A percentile compares a stretch with the other conserved stretches of the same genome.
These are phyloP conservation scores for Gypsophila paniculata DNA, from an alignment of 179 eudicot genomes.

Conservation along the genomic window DNA sequence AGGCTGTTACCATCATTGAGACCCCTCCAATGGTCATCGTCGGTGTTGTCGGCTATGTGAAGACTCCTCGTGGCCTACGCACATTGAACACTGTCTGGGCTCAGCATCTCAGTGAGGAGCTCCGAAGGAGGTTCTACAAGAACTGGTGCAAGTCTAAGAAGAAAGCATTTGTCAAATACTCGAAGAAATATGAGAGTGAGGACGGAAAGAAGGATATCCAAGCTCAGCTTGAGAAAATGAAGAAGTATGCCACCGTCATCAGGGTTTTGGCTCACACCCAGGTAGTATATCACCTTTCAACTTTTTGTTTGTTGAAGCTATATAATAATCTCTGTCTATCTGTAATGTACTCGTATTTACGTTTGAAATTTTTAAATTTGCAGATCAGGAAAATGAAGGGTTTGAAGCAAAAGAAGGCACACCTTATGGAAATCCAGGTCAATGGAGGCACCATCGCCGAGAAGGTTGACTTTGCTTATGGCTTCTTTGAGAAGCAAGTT, in stretches of 20 bases:
- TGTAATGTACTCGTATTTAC: background rate
- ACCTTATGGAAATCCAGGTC: constrained; percentile 69
- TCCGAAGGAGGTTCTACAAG: constrained; percentile 76
- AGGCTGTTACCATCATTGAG: constrained; percentile 71
- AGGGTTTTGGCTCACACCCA: constrained; percentile 79
- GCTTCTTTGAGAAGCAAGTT: constrained; percentile 65
- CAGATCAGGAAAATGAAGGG: constrained; percentile 75
- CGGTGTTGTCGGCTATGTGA: constrained; percentile 69
- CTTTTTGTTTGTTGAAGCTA: background rate
- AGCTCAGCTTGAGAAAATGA: constrained; percentile 63
- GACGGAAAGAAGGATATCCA: constrained; percentile 65
- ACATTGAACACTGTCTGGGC: constrained; percentile 81
- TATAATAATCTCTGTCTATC: too few species aligned
- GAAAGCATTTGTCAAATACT: constrained; percentile 69
- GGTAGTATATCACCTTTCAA: constrained; percentile 25
- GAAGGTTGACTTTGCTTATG: constrained; percentile 63
- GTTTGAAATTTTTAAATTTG: background rate
- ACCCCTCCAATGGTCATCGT: constrained; percentile 75
- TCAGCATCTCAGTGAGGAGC: constrained; percentile 68
- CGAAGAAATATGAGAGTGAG: constrained; percentile 51
- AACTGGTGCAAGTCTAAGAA: constrained; percentile 85
- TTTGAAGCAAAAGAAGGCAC: constrained; percentile 72
- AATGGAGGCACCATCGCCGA: constrained; percentile 69
- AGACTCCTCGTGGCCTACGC: constrained; percentile 73
- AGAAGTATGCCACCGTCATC: constrained; percentile 57